Evolutionary conservation across 2,329 filamentous ascomycete species (phyloP).

Genomic region (Xylariales sp.): DNA sequence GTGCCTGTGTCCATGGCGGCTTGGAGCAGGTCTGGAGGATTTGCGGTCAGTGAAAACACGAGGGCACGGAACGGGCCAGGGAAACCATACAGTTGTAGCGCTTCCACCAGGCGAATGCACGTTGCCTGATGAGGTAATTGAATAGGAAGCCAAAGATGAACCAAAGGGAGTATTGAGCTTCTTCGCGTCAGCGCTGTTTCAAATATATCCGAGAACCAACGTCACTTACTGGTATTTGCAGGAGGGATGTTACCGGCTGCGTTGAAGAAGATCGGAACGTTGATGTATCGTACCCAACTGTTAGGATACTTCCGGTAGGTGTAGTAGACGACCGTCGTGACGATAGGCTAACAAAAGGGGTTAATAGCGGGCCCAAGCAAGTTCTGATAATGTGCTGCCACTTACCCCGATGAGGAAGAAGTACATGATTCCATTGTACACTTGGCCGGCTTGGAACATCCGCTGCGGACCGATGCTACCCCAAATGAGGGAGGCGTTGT

Average conservation of each 20-base stretch:
- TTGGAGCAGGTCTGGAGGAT: slow-evolving; percentile 17
- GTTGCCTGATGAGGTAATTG: slow-evolving; percentile 25
- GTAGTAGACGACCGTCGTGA: slow-evolving; percentile 23
- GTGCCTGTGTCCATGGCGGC: slow-evolving; percentile 30
- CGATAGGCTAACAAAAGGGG: slow-evolving; percentile 15
- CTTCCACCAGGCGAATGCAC: slow-evolving; percentile 28
- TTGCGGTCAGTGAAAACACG: neutral
- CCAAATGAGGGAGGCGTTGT: slow-evolving; percentile 29
- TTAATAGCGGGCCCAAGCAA: neutral
- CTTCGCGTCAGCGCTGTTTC: neutral
- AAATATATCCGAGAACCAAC: neutral
- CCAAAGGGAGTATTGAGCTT: slow-evolving; percentile 25
- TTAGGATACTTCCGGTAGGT: slow-evolving; percentile 24
- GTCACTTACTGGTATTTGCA: slow-evolving; percentile 23
- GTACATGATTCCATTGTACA: slow-evolving; percentile 26
- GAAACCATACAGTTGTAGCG: slow-evolving; percentile 24
- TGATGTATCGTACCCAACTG: slow-evolving; percentile 27
- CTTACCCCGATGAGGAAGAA: slow-evolving; percentile 28
- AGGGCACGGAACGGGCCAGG: neutral
- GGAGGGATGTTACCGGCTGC: slow-evolving; percentile 28
- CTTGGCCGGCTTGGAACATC: slow-evolving; percentile 26
- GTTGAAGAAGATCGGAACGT: slow-evolving; percentile 29
- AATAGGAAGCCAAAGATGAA: slow-evolving; percentile 28
- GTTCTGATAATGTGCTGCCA: neutral
- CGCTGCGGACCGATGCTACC: slow-evolving; percentile 28